A percentile compares a stretch with the other conserved stretches of the same genome.
Conservation (phyloP, 805 yeast species). For the Ogataea methanolica region DNA sequence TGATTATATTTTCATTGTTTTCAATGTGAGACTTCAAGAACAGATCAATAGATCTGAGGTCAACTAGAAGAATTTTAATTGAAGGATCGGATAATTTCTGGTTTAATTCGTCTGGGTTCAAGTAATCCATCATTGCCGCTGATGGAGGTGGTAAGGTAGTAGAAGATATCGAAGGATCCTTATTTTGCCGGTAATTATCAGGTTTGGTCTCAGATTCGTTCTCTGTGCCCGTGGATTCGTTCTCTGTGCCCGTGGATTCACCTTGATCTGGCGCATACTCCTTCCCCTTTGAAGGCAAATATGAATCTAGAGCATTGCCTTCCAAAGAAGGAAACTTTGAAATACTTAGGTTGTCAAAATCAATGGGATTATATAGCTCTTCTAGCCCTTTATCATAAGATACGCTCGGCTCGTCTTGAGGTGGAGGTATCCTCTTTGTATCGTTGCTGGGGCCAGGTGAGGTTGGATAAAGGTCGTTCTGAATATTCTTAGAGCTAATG, state of each 20-base stretch:
- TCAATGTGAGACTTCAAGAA: conserved; percentile 33
- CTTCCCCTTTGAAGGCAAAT: no score
- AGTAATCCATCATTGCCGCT: not conserved
- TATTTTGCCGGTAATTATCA: not conserved
- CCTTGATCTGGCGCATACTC: no score
- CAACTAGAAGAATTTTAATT: conserved; percentile 31
- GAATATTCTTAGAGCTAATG: not conserved
- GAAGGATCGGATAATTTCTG: conserved; percentile 7
- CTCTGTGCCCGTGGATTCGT: no score
- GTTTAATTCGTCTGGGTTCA: conserved; percentile 13
- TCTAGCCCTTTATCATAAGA: not conserved
- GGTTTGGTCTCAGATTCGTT: no score
- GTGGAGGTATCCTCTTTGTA: not conserved
- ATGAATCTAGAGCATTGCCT: no score
- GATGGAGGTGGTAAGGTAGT: no score
- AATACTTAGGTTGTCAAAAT: no score
- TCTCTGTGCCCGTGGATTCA: no score
- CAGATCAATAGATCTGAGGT: conserved; percentile 33
- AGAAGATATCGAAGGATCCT: not conserved
- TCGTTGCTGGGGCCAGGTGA: not conserved
- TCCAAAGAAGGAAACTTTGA: no score
- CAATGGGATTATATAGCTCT: not conserved
- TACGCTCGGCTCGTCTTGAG: not conserved
- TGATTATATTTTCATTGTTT: conserved; percentile 31
- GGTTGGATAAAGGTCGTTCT: conserved; percentile 13